Conservation (phyloP, 208 protist genomes). For the Wallacemonas sp. region DNA sequence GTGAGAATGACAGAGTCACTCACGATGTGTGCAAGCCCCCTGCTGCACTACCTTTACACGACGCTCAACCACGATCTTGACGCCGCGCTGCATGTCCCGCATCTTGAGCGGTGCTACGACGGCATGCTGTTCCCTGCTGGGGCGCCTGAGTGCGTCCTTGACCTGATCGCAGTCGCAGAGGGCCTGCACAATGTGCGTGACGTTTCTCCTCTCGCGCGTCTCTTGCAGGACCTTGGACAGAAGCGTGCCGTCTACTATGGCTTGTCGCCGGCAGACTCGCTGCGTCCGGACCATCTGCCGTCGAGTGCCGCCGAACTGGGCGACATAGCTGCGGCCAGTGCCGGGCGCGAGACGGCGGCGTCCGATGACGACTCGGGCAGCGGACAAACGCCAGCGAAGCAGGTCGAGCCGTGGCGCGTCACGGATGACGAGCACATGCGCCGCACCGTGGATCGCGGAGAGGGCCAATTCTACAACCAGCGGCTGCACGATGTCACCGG, state of each 20-base stretch:
- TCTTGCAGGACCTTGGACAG: constrained; percentile 28
- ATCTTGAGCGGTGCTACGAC: constrained; percentile 35
- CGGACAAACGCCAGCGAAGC: background rate
- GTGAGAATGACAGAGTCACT: background rate
- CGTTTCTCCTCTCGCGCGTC: background rate
- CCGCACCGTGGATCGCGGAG: constrained; percentile 34
- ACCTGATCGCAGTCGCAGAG: background rate
- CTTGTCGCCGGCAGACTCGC: background rate
- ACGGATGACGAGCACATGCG: constrained; percentile 18
- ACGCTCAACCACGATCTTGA: background rate
- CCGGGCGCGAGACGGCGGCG: background rate
- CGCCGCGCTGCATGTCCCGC: background rate
- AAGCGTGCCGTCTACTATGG: constrained; percentile 18
- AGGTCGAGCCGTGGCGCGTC: constrained; percentile 77
- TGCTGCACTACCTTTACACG: background rate
- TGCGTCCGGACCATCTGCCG: background rate
- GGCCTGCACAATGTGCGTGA: background rate
- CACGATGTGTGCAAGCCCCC: constrained; percentile 10
- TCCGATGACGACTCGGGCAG: background rate
- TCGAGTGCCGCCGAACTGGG: background rate
- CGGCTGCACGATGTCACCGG: constrained; percentile 67
- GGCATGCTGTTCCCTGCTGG: constrained; percentile 62
- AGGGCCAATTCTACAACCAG: constrained; percentile 65
- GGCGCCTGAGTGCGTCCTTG: constrained; percentile 42
- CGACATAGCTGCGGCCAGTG: background rate